Evolutionary conservation across 805 yeast species (phyloP).

Genomic region (Saccharomycopsis capsularis): DNA sequence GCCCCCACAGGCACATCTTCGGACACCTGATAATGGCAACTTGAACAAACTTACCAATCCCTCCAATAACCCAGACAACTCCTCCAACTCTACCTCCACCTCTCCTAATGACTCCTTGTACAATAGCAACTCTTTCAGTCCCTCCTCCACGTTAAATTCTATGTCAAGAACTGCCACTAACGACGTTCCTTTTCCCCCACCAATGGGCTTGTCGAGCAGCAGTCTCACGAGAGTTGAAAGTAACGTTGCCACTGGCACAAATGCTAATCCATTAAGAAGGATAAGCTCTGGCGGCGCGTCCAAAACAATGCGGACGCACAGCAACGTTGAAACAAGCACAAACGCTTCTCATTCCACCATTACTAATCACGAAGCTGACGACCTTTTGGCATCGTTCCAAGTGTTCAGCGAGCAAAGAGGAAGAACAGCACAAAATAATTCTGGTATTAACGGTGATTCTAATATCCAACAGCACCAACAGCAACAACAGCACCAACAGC

Average conservation of each 20-base stretch:
- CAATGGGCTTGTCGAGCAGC: slow-evolving; percentile 1
- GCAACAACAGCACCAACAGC: slow-evolving; percentile 9
- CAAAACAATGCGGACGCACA: neutral
- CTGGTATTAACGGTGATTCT: neutral
- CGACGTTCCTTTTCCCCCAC: neutral
- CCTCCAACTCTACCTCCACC: slow-evolving; percentile 2
- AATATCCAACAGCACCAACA: slow-evolving; percentile 9
- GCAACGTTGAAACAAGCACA: neutral
- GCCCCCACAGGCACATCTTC: neutral
- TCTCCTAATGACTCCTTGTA: slow-evolving; percentile 14
- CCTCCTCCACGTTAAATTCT: slow-evolving; percentile 5
- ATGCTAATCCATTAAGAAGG: neutral
- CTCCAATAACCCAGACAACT: neutral
- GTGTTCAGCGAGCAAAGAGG: neutral
- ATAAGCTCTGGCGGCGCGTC: neutral
- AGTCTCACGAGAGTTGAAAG: slow-evolving; percentile 2
- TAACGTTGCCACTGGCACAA: neutral
- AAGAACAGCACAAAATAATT: neutral
- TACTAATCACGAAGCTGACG: slow-evolving; percentile 5
- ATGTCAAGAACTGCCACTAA: slow-evolving; percentile 17
- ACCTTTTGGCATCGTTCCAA: slow-evolving; percentile 10
- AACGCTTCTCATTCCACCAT: neutral
- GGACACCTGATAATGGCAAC: neutral
- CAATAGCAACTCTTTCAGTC: slow-evolving; percentile 12
- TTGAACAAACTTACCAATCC: neutral